Base-by-base conservation (phyloP, 1,284 basidiomycete genomes). In the Melanopsichium pennsylvanicum region DNA sequence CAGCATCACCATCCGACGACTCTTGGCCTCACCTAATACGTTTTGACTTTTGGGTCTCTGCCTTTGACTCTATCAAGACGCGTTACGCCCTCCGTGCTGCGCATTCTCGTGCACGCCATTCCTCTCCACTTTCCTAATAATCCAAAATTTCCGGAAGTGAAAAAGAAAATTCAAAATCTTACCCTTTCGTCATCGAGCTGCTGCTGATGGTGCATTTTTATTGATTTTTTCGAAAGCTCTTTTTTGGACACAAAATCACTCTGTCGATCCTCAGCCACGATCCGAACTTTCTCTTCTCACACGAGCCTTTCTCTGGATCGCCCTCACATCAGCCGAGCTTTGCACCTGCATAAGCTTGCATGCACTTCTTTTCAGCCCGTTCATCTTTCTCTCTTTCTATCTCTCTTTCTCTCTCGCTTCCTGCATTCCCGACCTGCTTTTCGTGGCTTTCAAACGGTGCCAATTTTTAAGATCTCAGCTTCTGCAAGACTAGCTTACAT, bases 261-360 rank as follows among this genome's bases (percentile, higher is more conserved):
- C 41, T 33, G 46, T 40, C 46, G 37, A 48, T 48, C 46, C 27
- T 23, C 36, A n/a, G 45, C 45, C 36, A 39, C 46, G 37, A 40
- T 21, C 31, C 47, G 38, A 41, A 22, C 25, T 37, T 23, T 19
- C 16, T 21, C 11, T 19, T 21, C 21, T 29, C 12, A 18, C 7
- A 13, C 31, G 29, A 21, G 27, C 27, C 16, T 23, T 47, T 21
- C 26, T 39, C 19, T 29, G 47, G 38, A 41, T 36, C 47, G 39
- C 22, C 39, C 11, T 3, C 13, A 11, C 19, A 19, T 4, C 31
- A 49, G 31, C 25, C 38, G 46, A 48, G 45, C 18, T 25, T 48
- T 13, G 12, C 45, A 39, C 36, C 47, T 49, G 47, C 37, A 41
- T 27, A 13, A n/a, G n/a, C n/a, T n/a, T 12, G 19, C 19, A 22